Percentiles rank a stretch among this genome's conserved stretches.
These are phyloP conservation scores for Trypanosoma platydactyli DNA, from an alignment of 208 protist genomes.

Conservation along the genomic window DNA sequence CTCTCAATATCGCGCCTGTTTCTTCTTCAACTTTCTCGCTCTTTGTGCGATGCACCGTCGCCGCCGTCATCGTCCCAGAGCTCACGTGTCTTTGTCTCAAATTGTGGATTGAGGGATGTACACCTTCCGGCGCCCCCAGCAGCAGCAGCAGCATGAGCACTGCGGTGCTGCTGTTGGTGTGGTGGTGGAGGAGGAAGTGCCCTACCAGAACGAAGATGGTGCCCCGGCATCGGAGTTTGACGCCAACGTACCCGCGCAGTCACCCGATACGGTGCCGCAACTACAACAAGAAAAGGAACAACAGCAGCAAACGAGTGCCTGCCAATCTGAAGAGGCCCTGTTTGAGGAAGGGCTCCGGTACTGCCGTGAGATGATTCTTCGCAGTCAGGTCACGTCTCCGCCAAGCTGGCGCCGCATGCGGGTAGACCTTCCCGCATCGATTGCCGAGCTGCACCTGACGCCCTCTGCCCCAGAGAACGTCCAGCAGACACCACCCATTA, in stretches of 20 bases:
- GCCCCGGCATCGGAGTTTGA: neutral
- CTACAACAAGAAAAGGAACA: neutral
- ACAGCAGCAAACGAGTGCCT: constrained; percentile 10
- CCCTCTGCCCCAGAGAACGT: constrained; percentile 52
- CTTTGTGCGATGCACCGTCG: too few relatives aligned
- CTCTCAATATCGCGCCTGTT: too few relatives aligned
- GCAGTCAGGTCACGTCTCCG: constrained; percentile 55
- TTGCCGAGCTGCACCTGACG: constrained; percentile 72
- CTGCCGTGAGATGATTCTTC: constrained; percentile 53
- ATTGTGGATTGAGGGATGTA: constrained; percentile 8
- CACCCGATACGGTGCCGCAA: neutral
- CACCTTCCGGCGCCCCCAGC: constrained; percentile 27
- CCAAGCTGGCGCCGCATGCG: constrained; percentile 72
- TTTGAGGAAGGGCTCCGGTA: constrained; percentile 48
- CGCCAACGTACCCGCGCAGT: neutral
- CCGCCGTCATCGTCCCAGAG: too few relatives aligned
- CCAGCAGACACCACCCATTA: constrained; percentile 41
- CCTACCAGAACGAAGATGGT: constrained; percentile 1
- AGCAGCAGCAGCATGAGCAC: constrained; percentile 15
- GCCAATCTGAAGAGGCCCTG: constrained; percentile 22
- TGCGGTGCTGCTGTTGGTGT: neutral
- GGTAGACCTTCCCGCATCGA: constrained; percentile 66
- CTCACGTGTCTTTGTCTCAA: neutral
- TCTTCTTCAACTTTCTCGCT: too few relatives aligned
- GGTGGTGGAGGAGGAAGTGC: constrained; percentile 6